Evolutionary conservation across 306 rosid genomes (phyloP).

Genomic region (Canavalia ensiformis): DNA sequence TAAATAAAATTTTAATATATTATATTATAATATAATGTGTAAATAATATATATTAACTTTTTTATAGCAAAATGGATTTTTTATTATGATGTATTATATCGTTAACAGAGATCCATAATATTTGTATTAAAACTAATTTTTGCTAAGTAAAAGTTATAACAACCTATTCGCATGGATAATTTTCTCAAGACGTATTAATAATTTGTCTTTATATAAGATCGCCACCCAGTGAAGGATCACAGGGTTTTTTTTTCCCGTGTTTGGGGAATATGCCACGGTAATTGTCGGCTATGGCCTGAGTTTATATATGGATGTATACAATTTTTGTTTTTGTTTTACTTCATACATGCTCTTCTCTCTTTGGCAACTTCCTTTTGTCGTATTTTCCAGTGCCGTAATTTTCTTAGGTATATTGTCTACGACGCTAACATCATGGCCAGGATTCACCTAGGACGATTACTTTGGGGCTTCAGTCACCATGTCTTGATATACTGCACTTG

Average conservation of each 20-base stretch:
- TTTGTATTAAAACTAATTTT: too few species aligned
- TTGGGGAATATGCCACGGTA: constrained; percentile 29
- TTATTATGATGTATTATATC: too few species aligned
- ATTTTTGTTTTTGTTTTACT: not conserved
- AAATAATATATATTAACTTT: too few species aligned
- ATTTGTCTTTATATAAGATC: not conserved
- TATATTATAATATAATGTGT: too few species aligned
- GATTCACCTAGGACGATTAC: constrained; percentile 69
- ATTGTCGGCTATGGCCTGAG: not conserved
- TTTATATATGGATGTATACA: not conserved
- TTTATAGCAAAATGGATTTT: too few species aligned
- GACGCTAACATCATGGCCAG: constrained; percentile 70
- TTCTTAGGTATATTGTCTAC: constrained; percentile 52
- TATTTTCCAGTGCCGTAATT: not conserved
- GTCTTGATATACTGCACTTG: constrained; percentile 63
- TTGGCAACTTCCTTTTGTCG: not conserved
- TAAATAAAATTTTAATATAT: too few species aligned
- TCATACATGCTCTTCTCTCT: not conserved
- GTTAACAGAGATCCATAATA: too few species aligned
- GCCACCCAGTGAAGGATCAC: not conserved
- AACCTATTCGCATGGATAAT: not conserved
- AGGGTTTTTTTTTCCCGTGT: not conserved
- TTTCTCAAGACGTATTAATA: not conserved
- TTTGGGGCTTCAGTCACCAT: constrained; percentile 74
- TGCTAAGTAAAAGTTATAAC: too few species aligned